Evolutionary conservation across 2,329 filamentous ascomycete species (phyloP).

Genomic region (Fusarium proliferatum): DNA sequence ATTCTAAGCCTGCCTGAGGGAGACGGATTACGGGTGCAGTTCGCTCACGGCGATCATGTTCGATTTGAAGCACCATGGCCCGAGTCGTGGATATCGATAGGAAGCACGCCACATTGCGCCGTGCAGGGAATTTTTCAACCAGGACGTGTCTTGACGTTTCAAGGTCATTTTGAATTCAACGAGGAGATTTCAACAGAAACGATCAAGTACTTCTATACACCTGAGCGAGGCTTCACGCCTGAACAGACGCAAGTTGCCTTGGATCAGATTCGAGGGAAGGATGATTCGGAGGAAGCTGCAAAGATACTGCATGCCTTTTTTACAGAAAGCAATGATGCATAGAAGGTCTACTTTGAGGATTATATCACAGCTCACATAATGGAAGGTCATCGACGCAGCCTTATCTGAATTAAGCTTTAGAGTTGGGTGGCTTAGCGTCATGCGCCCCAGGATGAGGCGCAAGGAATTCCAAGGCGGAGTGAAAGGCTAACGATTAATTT

Average conservation of each 20-base stretch:
- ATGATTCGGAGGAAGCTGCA: background rate
- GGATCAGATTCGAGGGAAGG: background rate
- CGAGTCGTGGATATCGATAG: background rate
- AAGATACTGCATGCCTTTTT: background rate
- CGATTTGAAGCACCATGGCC: background rate
- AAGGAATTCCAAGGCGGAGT: background rate
- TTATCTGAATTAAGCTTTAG: background rate
- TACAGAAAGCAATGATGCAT: background rate
- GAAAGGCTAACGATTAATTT: background rate
- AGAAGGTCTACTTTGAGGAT: too few species aligned
- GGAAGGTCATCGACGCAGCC: background rate
- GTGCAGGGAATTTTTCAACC: background rate
- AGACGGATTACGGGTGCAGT: background rate
- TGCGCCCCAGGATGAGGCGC: slow-evolving; percentile 8
- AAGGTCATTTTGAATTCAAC: background rate
- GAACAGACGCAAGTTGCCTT: background rate
- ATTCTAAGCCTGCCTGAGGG: background rate
- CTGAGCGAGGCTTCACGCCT: background rate
- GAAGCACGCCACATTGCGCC: background rate
- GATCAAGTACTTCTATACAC: background rate
- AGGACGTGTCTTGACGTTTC: background rate
- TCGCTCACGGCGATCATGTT: background rate
- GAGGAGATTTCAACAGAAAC: background rate
- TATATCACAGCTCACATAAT: background rate
- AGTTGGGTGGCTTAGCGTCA: slow-evolving; percentile 11